Percentiles rank a stretch among this genome's conserved stretches.
Conservation (phyloP, 2,329 filamentous ascomycete species). For the Colletotrichum cuscutae region DNA sequence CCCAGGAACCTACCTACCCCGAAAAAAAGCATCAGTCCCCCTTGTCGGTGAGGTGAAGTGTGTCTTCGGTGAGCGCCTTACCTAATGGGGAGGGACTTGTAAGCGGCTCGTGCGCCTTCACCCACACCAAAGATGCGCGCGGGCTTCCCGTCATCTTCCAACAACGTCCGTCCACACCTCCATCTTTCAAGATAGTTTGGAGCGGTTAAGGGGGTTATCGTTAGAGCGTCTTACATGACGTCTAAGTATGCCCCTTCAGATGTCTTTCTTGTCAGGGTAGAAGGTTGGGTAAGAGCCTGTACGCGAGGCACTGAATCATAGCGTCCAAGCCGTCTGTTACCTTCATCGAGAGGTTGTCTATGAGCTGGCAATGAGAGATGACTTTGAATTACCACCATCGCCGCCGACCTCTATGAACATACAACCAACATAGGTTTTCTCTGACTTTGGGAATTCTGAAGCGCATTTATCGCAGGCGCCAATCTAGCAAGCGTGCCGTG, state of each 20-base stretch:
- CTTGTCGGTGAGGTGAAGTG: neutral
- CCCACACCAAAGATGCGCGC: neutral
- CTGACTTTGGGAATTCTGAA: neutral
- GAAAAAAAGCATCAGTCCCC: neutral
- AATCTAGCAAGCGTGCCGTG: neutral
- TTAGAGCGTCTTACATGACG: neutral
- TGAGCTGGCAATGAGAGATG: neutral
- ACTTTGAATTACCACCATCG: too few species aligned
- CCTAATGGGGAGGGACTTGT: neutral
- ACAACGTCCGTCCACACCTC: neutral
- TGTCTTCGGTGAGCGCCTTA: conserved; percentile 4
- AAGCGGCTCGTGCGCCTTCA: conserved; percentile 16
- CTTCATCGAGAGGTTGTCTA: neutral
- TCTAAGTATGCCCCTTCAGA: neutral
- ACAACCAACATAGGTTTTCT: too few species aligned
- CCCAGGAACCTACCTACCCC: neutral
- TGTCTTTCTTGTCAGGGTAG: neutral
- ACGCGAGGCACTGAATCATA: neutral
- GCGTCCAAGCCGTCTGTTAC: neutral
- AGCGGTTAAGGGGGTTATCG: neutral
- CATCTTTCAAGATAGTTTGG: neutral
- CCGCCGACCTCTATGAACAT: too few species aligned
- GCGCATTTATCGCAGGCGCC: too few species aligned
- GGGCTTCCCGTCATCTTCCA: neutral
- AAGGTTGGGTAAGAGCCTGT: neutral